Conservation (phyloP, 2,329 filamentous ascomycete genomes). For the Ambrosiella xylebori region DNA sequence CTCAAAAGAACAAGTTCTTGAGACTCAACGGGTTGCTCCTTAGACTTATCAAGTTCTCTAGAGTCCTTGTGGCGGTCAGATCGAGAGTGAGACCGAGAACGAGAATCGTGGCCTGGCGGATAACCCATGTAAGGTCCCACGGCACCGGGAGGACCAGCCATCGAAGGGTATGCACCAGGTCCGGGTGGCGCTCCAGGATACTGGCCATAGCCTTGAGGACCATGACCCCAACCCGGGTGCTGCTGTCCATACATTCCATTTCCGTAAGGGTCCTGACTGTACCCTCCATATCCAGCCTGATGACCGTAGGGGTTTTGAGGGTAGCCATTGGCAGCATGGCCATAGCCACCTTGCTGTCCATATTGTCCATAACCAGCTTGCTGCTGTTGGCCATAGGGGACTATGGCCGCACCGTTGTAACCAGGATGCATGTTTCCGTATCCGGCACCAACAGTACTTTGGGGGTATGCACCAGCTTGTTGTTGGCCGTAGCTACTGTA, state of each 20-base stretch:
- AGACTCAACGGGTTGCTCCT: slow-evolving; percentile 19
- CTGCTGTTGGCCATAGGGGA: slow-evolving; percentile 1
- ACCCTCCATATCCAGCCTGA: slow-evolving; percentile 16
- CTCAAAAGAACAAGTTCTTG: slow-evolving; percentile 42
- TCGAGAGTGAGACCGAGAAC: slow-evolving; percentile 23
- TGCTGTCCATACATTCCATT: background rate
- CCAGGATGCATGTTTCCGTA: slow-evolving; percentile 16
- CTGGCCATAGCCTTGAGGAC: background rate
- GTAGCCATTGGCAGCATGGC: background rate
- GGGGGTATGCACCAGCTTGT: slow-evolving; percentile 17
- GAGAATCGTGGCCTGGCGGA: slow-evolving; percentile 21
- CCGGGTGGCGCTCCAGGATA: slow-evolving; percentile 11
- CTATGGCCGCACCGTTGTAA: slow-evolving; percentile 23
- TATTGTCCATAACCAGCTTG: background rate
- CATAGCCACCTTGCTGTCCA: background rate
- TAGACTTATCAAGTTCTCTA: slow-evolving; percentile 21
- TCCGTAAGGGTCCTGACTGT: slow-evolving; percentile 1
- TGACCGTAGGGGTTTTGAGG: background rate
- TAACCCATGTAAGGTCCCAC: slow-evolving; percentile 12
- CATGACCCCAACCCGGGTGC: background rate
- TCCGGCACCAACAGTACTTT: slow-evolving; percentile 23
- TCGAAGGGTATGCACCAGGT: slow-evolving; percentile 14
- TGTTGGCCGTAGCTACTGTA: slow-evolving; percentile 1
- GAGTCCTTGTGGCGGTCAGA: slow-evolving; percentile 7
- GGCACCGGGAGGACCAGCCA: slow-evolving; percentile 2